Percentiles rank a stretch among this genome's conserved stretches.
These are phyloP conservation scores for Boletus subluridellus DNA, from an alignment of 1,284 basidiomycete genomes.

Conservation along the genomic window DNA sequence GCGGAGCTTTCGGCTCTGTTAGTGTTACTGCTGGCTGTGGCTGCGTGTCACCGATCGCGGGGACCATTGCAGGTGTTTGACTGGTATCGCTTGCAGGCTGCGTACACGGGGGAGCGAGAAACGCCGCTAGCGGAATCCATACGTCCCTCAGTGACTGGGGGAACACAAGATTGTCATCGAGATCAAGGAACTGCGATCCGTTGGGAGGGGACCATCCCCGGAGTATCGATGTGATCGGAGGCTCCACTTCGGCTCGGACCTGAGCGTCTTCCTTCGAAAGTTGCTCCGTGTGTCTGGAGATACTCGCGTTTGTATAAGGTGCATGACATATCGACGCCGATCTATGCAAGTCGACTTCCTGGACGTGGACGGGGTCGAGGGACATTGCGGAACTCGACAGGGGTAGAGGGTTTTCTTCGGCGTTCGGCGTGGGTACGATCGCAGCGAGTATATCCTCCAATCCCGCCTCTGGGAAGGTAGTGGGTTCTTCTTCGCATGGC, in stretches of 20 bases:
- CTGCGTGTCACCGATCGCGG: neutral
- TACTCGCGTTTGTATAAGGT: neutral
- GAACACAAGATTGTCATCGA: slow-evolving; percentile 18
- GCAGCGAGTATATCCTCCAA: slow-evolving; percentile 25
- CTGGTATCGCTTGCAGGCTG: neutral
- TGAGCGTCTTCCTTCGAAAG: neutral
- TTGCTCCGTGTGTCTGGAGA: neutral
- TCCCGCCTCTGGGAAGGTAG: slow-evolving; percentile 5
- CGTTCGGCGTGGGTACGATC: slow-evolving; percentile 2
- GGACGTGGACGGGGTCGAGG: neutral
- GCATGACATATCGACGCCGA: neutral
- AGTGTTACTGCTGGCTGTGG: neutral
- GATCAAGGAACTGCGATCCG: slow-evolving; percentile 28
- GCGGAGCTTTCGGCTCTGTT: neutral
- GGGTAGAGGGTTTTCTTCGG: slow-evolving; percentile 8
- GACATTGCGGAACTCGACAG: neutral
- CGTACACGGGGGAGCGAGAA: neutral
- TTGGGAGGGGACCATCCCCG: slow-evolving; percentile 26
- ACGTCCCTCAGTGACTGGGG: slow-evolving; percentile 4
- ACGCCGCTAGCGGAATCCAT: slow-evolving; percentile 3
- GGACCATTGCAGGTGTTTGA: neutral
- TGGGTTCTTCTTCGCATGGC: slow-evolving; percentile 23
- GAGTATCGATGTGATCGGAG: slow-evolving; percentile 8
- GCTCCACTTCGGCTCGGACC: neutral
- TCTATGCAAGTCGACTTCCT: neutral